A percentile compares a stretch with the other conserved stretches of the same genome.
Conservation (phyloP, 2,329 filamentous ascomycete species). For the Orbilia blumenaviensis region DNA sequence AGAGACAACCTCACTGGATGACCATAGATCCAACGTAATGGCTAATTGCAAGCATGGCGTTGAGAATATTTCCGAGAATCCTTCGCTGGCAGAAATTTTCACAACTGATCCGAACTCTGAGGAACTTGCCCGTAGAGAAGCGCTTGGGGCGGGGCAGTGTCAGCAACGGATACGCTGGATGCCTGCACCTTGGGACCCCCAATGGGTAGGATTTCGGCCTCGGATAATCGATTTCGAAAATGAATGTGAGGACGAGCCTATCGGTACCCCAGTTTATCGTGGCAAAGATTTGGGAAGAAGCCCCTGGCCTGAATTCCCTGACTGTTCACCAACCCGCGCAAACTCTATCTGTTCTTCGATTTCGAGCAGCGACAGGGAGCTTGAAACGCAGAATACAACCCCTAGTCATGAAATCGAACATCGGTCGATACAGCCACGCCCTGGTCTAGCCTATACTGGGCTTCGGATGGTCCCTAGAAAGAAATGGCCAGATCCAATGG, state of each 20-base stretch:
- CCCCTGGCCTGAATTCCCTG: neutral
- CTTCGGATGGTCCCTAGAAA: neutral
- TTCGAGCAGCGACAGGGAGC: neutral
- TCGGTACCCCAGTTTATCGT: neutral
- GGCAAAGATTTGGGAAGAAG: neutral
- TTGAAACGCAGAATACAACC: neutral
- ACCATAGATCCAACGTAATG: neutral
- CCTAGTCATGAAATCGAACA: neutral
- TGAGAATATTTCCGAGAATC: too few relatives aligned
- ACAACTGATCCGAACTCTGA: too few relatives aligned
- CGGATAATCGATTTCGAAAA: conserved; percentile 32
- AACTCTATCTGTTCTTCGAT: conserved; percentile 30
- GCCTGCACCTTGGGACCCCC: conserved; percentile 11
- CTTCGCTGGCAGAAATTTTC: too few relatives aligned
- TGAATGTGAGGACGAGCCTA: neutral
- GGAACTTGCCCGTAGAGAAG: too few relatives aligned
- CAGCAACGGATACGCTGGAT: neutral
- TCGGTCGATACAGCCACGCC: neutral
- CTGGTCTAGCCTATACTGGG: neutral
- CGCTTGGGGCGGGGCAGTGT: neutral
- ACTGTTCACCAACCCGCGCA: conserved; percentile 33
- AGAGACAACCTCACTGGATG: neutral
- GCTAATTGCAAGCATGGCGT: too few relatives aligned
- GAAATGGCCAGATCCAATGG: neutral
- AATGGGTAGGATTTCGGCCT: conserved; percentile 17